Percentiles rank a stretch among this genome's conserved stretches.
Evolutionary conservation across 768 basidiomycete species (phyloP).

Genomic region (Suillus placidus): DNA sequence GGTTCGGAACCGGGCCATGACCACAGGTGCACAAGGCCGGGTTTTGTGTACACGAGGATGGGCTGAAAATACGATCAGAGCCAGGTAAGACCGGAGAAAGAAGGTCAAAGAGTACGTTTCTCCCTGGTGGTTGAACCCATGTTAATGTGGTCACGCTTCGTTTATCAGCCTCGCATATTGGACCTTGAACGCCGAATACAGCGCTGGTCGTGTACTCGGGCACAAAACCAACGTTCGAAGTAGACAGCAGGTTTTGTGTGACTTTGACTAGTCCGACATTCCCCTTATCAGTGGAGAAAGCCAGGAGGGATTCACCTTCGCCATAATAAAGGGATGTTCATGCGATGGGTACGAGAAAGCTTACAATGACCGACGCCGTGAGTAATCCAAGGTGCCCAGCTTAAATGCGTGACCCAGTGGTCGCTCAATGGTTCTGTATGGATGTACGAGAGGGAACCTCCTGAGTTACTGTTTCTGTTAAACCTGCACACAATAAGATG

Average conservation of each 20-base stretch:
- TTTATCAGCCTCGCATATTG: conserved; percentile 42
- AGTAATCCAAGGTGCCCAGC: conserved; percentile 59
- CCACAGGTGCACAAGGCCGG: conserved; percentile 65
- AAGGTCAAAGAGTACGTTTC: conserved; percentile 39
- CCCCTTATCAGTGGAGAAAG: conserved; percentile 63
- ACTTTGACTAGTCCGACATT: conserved; percentile 57
- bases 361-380: conserved; percentile 45
- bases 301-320: conserved; percentile 59
- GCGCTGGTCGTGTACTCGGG: conserved; percentile 39
- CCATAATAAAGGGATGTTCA: conserved; percentile 16
- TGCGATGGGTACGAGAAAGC: conserved; percentile 17
- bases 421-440: conserved; percentile 48
- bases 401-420: conserved; percentile 65
- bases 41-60: conserved; percentile 60
- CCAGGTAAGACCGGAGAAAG: conserved; percentile 7
- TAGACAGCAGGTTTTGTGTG: conserved; percentile 44
- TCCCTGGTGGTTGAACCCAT: conserved; percentile 51
- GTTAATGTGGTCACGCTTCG: conserved; percentile 52
- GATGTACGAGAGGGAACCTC: conserved; percentile 36
- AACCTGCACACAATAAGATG: conserved; percentile 26
- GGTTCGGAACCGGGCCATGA: conserved; percentile 35
- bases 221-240: conserved; percentile 25
- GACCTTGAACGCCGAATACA: conserved; percentile 29
- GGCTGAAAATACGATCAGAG: conserved; percentile 38
- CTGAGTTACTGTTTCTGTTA: conserved; percentile 14